These are phyloP conservation scores for Tephrocybe rancida DNA, from an alignment of 768 basidiomycete genomes.

Conservation along the genomic window DNA sequence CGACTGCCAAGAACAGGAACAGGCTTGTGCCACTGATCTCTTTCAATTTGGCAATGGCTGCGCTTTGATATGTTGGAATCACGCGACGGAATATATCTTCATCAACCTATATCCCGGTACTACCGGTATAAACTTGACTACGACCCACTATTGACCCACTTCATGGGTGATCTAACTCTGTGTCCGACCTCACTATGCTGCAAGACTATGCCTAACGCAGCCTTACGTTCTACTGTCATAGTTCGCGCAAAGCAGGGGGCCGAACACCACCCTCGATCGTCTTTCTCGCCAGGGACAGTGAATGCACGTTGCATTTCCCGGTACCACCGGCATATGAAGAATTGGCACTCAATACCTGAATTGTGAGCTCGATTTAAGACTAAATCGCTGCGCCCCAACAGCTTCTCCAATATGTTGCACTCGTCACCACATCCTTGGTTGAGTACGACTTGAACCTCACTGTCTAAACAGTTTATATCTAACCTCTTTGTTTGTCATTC, in stretches of 20 bases:
- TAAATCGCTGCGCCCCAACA: no score
- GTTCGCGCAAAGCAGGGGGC: background rate
- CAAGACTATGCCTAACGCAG: background rate
- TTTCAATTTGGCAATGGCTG: no score
- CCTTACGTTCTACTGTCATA: conserved; percentile 10
- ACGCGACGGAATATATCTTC: conserved; percentile 3
- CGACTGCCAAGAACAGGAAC: no score
- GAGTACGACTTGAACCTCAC: no score
- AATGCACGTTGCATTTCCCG: conserved; percentile 22
- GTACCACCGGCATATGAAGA: conserved; percentile 25
- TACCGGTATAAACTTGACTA: conserved; percentile 40
- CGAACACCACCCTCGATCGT: conserved; percentile 5
- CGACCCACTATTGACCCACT: conserved; percentile 29
- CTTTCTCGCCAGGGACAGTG: conserved; percentile 12
- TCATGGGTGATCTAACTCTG: conserved; percentile 5
- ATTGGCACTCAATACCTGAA: no score
- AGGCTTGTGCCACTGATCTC: no score
- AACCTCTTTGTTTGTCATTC: no score
- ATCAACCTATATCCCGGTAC: conserved; percentile 33
- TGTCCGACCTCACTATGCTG: background rate
- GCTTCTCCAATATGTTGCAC: no score
- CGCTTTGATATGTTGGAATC: background rate
- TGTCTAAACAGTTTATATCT: no score
- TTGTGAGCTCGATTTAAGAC: background rate
- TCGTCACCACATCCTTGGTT: no score